A percentile compares a stretch with the other conserved stretches of the same genome.
These are phyloP conservation scores for Xylaria acuta DNA, from an alignment of 495 filamentous ascomycete species.

Conservation along the genomic window DNA sequence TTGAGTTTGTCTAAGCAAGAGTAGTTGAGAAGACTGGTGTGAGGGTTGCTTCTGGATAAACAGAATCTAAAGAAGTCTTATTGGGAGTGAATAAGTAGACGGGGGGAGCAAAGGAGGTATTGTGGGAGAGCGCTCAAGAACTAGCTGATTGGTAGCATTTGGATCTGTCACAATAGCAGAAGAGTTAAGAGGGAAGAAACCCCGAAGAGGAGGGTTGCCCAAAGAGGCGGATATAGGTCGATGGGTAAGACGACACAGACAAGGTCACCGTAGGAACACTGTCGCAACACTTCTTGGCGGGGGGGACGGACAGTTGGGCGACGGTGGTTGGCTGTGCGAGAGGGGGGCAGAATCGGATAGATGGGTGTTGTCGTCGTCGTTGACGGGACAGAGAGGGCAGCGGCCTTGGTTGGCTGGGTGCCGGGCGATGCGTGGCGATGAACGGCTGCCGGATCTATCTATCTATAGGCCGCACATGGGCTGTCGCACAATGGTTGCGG, in stretches of 20 bases:
- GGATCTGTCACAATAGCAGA: conserved; percentile 10
- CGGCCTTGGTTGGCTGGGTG: conserved; percentile 1
- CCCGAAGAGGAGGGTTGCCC: conserved; percentile 12
- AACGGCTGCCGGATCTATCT: background rate
- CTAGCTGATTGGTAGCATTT: background rate
- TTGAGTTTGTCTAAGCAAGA: conserved; percentile 8
- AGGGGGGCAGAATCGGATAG: conserved; percentile 17
- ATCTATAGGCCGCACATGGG: conserved; percentile 9
- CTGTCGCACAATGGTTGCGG: conserved; percentile 15
- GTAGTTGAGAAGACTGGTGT: background rate
- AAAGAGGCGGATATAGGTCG: conserved; percentile 13
- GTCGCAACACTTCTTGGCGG: conserved; percentile 26
- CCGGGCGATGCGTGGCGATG: background rate
- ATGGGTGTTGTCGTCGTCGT: conserved; percentile 21
- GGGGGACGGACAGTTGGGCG: conserved; percentile 22
- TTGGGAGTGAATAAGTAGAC: background rate
- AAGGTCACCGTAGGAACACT: conserved; percentile 31
- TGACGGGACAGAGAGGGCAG: conserved; percentile 5
- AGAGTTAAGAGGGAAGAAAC: conserved; percentile 15
- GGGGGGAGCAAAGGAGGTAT: background rate
- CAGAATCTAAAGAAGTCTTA: conserved; percentile 3
- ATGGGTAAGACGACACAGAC: conserved; percentile 22
- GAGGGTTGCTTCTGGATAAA: background rate
- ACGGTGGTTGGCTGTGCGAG: conserved; percentile 22
- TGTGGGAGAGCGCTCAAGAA: conserved; percentile 9